A percentile compares a stretch with the other conserved stretches of the same genome.
Evolutionary conservation across 306 rosid genomes (phyloP).

Genomic region (Vigna trinervia): DNA sequence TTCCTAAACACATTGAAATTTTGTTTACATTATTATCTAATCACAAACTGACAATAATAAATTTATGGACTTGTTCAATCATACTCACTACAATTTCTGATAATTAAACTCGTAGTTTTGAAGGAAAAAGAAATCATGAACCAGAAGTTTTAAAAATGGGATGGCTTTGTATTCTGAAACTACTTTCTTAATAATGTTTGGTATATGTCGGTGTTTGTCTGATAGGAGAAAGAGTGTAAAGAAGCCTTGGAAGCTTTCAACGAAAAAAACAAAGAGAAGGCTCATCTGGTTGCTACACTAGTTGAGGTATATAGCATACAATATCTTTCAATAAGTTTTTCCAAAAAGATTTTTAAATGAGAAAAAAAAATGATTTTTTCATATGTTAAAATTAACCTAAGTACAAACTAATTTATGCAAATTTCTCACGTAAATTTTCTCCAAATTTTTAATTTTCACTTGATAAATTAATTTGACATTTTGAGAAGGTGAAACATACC

Average conservation of each 20-base stretch:
- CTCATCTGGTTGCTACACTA: constrained; percentile 68
- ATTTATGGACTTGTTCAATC: neutral
- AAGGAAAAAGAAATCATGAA: neutral
- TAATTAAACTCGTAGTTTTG: neutral
- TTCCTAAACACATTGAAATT: neutral
- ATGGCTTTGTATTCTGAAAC: neutral
- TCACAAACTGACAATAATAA: neutral
- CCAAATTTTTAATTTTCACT: too few species aligned
- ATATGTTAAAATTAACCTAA: too few species aligned
- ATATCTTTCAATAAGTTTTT: too few species aligned
- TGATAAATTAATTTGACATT: too few species aligned
- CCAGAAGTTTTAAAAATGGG: neutral
- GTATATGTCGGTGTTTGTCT: constrained; percentile 14
- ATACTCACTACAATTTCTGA: too few species aligned
- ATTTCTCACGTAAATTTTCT: too few species aligned
- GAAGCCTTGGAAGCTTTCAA: constrained; percentile 73
- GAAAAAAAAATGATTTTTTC: too few species aligned
- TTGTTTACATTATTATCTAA: neutral
- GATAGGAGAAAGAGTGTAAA: constrained; percentile 87
- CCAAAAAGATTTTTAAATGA: too few species aligned
- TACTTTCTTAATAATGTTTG: neutral
- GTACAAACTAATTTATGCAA: too few species aligned
- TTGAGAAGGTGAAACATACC: too few species aligned
- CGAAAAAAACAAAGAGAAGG: constrained; percentile 80
- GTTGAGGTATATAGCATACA: constrained; percentile 64